Evolutionary conservation across 2,329 filamentous ascomycete species (phyloP), one percentile per base, ranked within the genome.

Genomic region (Ceratocystis cacaofunesta): DNA sequence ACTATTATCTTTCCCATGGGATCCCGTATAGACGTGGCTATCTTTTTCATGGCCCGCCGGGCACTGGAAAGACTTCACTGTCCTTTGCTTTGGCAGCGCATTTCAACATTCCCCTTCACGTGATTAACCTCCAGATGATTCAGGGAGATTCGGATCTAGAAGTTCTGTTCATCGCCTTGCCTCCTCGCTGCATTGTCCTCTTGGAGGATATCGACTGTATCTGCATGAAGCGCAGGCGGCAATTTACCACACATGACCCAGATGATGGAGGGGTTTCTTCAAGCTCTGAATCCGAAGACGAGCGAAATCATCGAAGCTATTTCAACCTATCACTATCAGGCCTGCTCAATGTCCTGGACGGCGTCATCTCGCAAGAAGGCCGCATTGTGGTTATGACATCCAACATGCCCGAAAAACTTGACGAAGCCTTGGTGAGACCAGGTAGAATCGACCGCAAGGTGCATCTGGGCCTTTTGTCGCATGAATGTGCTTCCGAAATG

Each of bases 351-450:
- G 87, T 87, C 66, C 90, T 95, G 67, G 89, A 95, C 71, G 88
- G 90, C 65, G 88, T 91, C 0, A 87, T 87, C 0, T 88, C 85
- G 2, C 87, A 89, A 70, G 89, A 92, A 75, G 89, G 88, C 30
- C 82, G 88, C 58, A 82, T 92, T 12, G 80, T 92, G 19, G 85
- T 92, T 75, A 90, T 92, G 86, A 92, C 89, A 0, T 90, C 87
- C 41, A 94, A 92, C 74, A 82, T 84, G 67, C 86, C 86, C 2
- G 85, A 92, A 70, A 79, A 82, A 15, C 81, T 92, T 0, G 88
- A 92, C 71, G 80, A 85, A 58, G 88, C 88, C 0, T 79, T 94
- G 5, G 85, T 91, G 62, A 80, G 88, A 0, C 87, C 89, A 0
- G 88, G 88, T 0, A 79, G 87, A 1, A 85, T 92, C 3, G 88